These are phyloP conservation scores for Penicillium occitanis DNA, from an alignment of 2,329 filamentous ascomycete genomes.

Conservation along the genomic window DNA sequence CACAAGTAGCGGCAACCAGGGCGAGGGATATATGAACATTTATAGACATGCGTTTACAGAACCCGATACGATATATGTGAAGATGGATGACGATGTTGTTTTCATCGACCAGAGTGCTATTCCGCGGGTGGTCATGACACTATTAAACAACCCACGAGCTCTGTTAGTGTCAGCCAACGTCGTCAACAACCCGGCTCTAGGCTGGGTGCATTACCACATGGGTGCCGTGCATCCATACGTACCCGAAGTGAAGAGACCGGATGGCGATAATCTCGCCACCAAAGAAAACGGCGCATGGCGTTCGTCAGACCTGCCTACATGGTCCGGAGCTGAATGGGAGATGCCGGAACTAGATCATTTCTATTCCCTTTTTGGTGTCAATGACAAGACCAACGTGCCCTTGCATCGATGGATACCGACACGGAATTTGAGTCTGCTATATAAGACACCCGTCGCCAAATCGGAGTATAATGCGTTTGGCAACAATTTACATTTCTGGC, in stretches of 20 bases:
- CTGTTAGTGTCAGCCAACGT: slow-evolving; percentile 20
- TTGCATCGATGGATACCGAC: slow-evolving; percentile 21
- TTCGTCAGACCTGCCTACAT: slow-evolving; percentile 18
- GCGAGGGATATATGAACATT: slow-evolving; percentile 12
- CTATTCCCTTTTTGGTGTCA: slow-evolving; percentile 19
- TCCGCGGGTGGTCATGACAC: slow-evolving; percentile 16
- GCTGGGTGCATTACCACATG: slow-evolving; percentile 22
- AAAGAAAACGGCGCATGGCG: slow-evolving; percentile 21
- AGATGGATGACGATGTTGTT: slow-evolving; percentile 22
- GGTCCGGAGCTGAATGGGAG: slow-evolving; percentile 19
- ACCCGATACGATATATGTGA: slow-evolving; percentile 20
- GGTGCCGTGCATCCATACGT: slow-evolving; percentile 21
- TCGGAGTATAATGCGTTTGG: slow-evolving; percentile 21
- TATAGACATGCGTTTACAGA: slow-evolving; percentile 17
- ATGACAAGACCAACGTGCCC: slow-evolving; percentile 18
- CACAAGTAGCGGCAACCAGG: background rate
- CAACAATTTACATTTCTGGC: slow-evolving; percentile 20
- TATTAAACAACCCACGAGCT: slow-evolving; percentile 18
- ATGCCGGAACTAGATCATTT: slow-evolving; percentile 21
- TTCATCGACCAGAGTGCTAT: slow-evolving; percentile 22
- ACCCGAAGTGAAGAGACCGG: slow-evolving; percentile 13
- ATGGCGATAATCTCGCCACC: slow-evolving; percentile 10
- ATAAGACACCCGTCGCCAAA: slow-evolving; percentile 20
- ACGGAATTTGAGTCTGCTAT: slow-evolving; percentile 14
- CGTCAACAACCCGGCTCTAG: slow-evolving; percentile 20